Percentiles rank a stretch among this genome's conserved stretches.
These are phyloP conservation scores for Diaporthe sp. DNA, from an alignment of 2,329 filamentous ascomycete species.

Conservation along the genomic window DNA sequence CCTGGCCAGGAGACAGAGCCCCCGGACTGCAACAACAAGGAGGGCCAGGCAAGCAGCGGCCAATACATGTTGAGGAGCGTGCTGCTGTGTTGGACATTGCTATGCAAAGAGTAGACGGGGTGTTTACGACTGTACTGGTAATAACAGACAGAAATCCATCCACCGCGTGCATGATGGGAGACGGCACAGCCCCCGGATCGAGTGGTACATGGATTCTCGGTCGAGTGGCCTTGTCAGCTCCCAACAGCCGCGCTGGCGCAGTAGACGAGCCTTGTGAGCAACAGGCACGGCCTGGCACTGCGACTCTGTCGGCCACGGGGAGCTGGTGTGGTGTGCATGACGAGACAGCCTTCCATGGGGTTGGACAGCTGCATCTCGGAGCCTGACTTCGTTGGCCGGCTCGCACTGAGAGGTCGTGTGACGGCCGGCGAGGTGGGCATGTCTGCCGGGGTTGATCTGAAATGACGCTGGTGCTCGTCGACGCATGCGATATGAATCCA, in stretches of 20 bases:
- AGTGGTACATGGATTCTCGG: constrained; percentile 17
- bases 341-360: background rate
- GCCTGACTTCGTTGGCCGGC: constrained; percentile 8
- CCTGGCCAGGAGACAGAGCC: background rate
- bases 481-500: no score
- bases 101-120: background rate
- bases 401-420: background rate
- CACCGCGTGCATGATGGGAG: background rate
- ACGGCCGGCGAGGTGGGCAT: background rate
- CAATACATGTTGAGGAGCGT: constrained; percentile 6
- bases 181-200: background rate
- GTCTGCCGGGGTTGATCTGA: background rate
- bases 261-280: background rate
- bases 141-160: background rate
- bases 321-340: background rate
- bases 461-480: background rate
- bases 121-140: background rate
- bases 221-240: constrained; percentile 9
- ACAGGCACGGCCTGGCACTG: background rate
- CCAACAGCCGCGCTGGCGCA: constrained; percentile 28
- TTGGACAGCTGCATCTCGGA: background rate
- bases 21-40: background rate
- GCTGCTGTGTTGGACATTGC: constrained; percentile 1
- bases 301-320: background rate
- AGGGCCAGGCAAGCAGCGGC: constrained; percentile 19